Base-by-base conservation (phyloP, 2,329 filamentous ascomycete genomes). In the Aureobasidium sp. region DNA sequence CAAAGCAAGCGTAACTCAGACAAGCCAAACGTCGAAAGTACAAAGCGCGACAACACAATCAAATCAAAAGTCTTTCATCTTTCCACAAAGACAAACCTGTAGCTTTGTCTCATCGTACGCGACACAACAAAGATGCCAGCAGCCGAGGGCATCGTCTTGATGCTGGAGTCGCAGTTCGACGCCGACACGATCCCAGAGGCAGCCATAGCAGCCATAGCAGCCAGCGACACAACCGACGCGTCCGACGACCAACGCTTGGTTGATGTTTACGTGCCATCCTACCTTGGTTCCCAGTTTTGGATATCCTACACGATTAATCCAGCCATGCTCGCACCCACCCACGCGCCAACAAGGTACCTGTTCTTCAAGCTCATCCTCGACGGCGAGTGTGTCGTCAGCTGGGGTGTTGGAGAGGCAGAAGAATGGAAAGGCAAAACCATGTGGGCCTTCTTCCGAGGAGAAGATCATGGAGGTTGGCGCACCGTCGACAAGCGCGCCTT, bases 301-400 rank as follows among this genome's bases (percentile, higher is more conserved):
- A 69, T 79, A 59, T 63, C 65, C 23, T 78, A 78, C 64, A 65
- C 63, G 3, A 23, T 61, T 17, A 61, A 49, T 13, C 51, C 60
- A 25, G 31, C 38, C 60, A 50, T 43, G 29, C 51, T 57, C 35
- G 40, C 35, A 8, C 51, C 37, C 7, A 64, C 55, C 8, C 29
- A 55, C 7, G 42, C 40, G 17, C 47, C 40, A 15, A 38, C 49
- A 21, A 47, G 57, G 11, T 70, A 65, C 62, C 77, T 74, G 61
- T 72, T 77, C 62, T 79, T 79, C 72, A 79, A 79, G 65, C 67
- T 79, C 31, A 74, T 73, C 63, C 67, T 77, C 62, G 70, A 75
- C 37, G 71, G 69, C 17, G 65, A 65, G 27, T 69, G 70, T 31
- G 64, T 78, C 15, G 67, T 77, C 10, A 78, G 69, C 62, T 80